Evolutionary conservation across 2,329 filamentous ascomycete species (phyloP), one percentile per base, ranked within the genome.

Genomic region (Neocatenulostroma microsporum): DNA sequence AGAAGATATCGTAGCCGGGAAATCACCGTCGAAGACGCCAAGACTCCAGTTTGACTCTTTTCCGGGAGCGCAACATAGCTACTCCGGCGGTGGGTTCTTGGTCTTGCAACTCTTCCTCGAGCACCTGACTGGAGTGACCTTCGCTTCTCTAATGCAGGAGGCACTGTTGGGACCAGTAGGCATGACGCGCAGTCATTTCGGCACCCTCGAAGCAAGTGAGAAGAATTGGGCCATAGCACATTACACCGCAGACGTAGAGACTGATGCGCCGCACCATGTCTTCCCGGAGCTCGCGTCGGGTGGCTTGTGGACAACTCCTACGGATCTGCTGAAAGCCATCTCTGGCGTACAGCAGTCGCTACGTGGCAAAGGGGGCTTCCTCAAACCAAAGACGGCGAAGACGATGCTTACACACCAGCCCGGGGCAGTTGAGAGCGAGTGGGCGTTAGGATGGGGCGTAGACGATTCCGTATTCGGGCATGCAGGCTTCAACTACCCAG

Each of bases 231-330:
- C 51, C 15, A 37, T 29, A 28, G 40, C 50, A 11, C 37, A 44
- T 26, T 29, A 32, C 3, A 50, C 47, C n/a, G 42, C 33, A 7
- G 35, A 43, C 21, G 37, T 26, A 4, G 25, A 23, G 23, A 17
- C 31, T 13, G 19, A 35, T 10, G 34, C 23, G 20, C 48, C 45
- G 11, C 46, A 48, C 23, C 38, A 48, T 30, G 30, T 28, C 9
- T 48, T 49, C 30, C 33, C 37, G 5, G 52, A 54, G 29, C 41
- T 47, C 3, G 50, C 52, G 4, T 49, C 51, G 12, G 50, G 48
- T 2, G 49, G 49, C 4, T 37, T 55, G 2, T 55, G 52, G 51
- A 49, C 49, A 3, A 55, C 52, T 3, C 51, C 52, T 1, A 27
- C 42, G 5, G 51, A 55, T 26, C 40, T 55, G 2, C 29, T 54